These are phyloP conservation scores for Candida sakaeoensis DNA, from an alignment of 805 yeast genomes.

Conservation along the genomic window DNA sequence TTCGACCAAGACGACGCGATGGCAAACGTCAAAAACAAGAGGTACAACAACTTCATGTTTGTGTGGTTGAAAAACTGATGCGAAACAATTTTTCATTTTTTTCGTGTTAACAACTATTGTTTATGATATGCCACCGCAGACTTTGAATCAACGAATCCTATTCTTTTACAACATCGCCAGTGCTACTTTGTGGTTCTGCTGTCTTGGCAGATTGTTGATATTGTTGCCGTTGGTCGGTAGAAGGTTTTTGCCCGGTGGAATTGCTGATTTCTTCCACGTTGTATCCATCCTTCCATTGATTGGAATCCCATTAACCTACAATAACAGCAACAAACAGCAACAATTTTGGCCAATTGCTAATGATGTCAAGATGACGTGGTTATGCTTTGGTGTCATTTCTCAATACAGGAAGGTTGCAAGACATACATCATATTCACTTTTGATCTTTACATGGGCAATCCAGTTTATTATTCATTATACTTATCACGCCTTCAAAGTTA, in stretches of 20 bases:
- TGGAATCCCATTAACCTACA: background rate
- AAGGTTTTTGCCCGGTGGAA: slow-evolving; percentile 64
- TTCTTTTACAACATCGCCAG: slow-evolving; percentile 33
- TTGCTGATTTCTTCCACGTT: slow-evolving; percentile 58
- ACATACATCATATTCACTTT: slow-evolving; percentile 37
- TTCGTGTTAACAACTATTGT: background rate
- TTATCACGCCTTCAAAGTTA: slow-evolving; percentile 33
- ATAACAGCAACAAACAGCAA: slow-evolving; percentile 3
- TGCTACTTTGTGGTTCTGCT: slow-evolving; percentile 46
- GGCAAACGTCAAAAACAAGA: slow-evolving; percentile 9
- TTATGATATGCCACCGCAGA: slow-evolving; percentile 26
- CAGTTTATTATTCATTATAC: slow-evolving; percentile 28
- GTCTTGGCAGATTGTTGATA: slow-evolving; percentile 45
- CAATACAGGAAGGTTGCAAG: slow-evolving; percentile 41
- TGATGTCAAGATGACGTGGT: slow-evolving; percentile 31
- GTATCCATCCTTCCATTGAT: slow-evolving; percentile 30
- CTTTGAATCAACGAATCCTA: slow-evolving; percentile 28
- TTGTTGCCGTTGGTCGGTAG: slow-evolving; percentile 64
- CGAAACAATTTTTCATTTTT: slow-evolving; percentile 2
- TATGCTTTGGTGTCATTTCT: slow-evolving; percentile 40
- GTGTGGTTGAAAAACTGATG: too few species aligned
- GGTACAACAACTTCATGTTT: slow-evolving; percentile 7
- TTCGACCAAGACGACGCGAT: slow-evolving; percentile 49
- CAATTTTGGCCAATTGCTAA: slow-evolving; percentile 29
- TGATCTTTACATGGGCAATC: slow-evolving; percentile 36